Base-by-base conservation (phyloP, 2,329 filamentous ascomycete genomes). In the Sphaceloma murrayae region DNA sequence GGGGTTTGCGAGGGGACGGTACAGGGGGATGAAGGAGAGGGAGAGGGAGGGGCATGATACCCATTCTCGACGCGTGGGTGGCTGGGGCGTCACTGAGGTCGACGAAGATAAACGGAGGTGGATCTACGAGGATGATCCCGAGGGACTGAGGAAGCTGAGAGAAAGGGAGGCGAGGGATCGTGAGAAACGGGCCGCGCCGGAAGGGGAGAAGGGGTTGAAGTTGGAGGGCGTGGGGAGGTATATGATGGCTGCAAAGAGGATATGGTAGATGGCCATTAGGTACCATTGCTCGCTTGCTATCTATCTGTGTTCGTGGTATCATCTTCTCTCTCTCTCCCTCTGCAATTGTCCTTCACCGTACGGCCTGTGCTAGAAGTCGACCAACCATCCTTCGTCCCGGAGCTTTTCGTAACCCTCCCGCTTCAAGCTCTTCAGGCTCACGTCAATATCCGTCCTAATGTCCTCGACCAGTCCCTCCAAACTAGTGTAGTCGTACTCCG, bases 161-260 rank as follows among this genome's bases (percentile, higher is more conserved):
- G 77, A 80, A 48, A 58, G 73, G 42, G 77, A 78, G 51, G 78
- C 80, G 49, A 75, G 76, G 56, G 69, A 75, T 54, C 74, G 72
- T 5, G 75, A 74, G 49, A 51, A 78, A 13, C 52, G 53, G 39
- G 48, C 74, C 52, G 72, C 71, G 17, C 65, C 61, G 48, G 65
- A 71, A 29, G 46, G 38, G 26, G 60, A 17, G 30, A 45, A 24
- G 22, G 42, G 42, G 3, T 73, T 75, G 43, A 77, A 75, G 59
- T 77, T 77, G 63, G 82, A 72, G 56, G 77, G 67, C 59, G 85
- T 78, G 50, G 77, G 72, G 54, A 73, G 91, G 55, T 98, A 95
- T 66, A 86, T 87, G 59, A 95, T 96, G 91, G 81, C 87, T 54
- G 85, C 86, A 0, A 96, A 95, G 72, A 75, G 91, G 59, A 98